Percentiles rank a stretch among this genome's conserved stretches.
These are phyloP conservation scores for Starmerella stigmatis DNA, from an alignment of 805 yeast species.

Conservation along the genomic window DNA sequence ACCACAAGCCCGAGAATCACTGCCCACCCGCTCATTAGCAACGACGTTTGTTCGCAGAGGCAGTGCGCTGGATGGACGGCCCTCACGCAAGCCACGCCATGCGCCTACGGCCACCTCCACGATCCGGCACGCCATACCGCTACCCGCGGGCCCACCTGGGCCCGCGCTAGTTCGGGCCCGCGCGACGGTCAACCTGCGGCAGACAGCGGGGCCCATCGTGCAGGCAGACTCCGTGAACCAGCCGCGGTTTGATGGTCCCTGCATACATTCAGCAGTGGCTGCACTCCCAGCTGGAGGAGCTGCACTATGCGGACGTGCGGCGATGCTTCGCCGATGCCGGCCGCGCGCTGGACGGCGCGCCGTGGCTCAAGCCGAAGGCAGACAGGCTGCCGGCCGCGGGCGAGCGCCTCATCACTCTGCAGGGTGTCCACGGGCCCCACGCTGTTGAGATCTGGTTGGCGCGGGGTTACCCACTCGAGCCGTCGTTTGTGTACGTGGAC, in stretches of 20 bases:
- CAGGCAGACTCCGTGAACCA: no score
- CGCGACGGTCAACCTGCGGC: no score
- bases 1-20: slow-evolving; percentile 55
- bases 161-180: no score
- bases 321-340: slow-evolving; percentile 54
- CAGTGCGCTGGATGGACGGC: neutral
- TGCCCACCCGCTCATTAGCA: slow-evolving; percentile 49
- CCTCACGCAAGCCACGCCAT: neutral
- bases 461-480: neutral
- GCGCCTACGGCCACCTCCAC: no score
- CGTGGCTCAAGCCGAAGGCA: slow-evolving; percentile 58
- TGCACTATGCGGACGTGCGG: slow-evolving; percentile 49
- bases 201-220: no score
- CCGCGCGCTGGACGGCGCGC: slow-evolving; percentile 40
- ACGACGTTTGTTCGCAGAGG: slow-evolving; percentile 2
- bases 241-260: slow-evolving; percentile 13
- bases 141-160: no score
- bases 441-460: slow-evolving; percentile 1
- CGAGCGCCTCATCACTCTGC: slow-evolving; percentile 13
- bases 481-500: neutral
- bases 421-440: neutral
- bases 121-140: no score
- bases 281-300: slow-evolving; percentile 42
- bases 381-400: slow-evolving; percentile 43
- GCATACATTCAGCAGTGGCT: slow-evolving; percentile 38